phyloP scores from a whole-genome alignment of 1,284 basidiomycete species.

The Apiotrichum montevideense region DNA sequence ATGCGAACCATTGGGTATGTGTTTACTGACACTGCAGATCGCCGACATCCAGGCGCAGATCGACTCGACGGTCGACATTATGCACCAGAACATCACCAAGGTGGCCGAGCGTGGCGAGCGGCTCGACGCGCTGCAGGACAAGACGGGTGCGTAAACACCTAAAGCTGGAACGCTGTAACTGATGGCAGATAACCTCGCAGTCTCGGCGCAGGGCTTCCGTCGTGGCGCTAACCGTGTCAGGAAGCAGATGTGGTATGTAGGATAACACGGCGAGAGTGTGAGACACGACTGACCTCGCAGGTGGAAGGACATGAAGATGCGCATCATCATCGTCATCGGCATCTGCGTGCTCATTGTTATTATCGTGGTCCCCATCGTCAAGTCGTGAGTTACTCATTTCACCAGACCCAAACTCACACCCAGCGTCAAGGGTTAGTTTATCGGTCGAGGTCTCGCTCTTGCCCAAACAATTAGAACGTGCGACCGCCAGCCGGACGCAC shows the following conservation, averaged over 20 bases:
- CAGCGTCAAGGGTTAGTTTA: slow-evolving; percentile 12
- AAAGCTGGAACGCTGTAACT: not conserved
- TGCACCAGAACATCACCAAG: slow-evolving; percentile 89
- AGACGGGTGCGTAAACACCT: slow-evolving; percentile 68
- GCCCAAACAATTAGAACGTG: no score
- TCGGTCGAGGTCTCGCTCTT: not conserved
- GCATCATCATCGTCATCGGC: slow-evolving; percentile 64
- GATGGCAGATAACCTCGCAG: slow-evolving; percentile 79
- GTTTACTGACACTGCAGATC: slow-evolving; percentile 52
- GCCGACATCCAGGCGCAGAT: slow-evolving; percentile 90
- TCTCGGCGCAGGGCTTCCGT: slow-evolving; percentile 98
- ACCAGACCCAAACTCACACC: not conserved
- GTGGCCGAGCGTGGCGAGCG: slow-evolving; percentile 93
- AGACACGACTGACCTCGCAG: slow-evolving; percentile 47
- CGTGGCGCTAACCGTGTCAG: slow-evolving; percentile 94
- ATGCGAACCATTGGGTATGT: not conserved
- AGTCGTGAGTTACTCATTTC: slow-evolving; percentile 51
- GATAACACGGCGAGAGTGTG: slow-evolving; percentile 22
- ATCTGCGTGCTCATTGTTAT: slow-evolving; percentile 84
- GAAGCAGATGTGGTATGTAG: slow-evolving; percentile 72
- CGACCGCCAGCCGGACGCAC: no score
- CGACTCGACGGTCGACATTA: slow-evolving; percentile 90
- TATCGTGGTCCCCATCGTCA: slow-evolving; percentile 87
- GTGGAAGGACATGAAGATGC: slow-evolving; percentile 94
- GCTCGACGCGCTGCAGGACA: slow-evolving; percentile 90